Percentiles rank a stretch among this genome's conserved stretches.
Conservation (phyloP, 306 rosid species). For the Coriaria nepalensis region DNA sequence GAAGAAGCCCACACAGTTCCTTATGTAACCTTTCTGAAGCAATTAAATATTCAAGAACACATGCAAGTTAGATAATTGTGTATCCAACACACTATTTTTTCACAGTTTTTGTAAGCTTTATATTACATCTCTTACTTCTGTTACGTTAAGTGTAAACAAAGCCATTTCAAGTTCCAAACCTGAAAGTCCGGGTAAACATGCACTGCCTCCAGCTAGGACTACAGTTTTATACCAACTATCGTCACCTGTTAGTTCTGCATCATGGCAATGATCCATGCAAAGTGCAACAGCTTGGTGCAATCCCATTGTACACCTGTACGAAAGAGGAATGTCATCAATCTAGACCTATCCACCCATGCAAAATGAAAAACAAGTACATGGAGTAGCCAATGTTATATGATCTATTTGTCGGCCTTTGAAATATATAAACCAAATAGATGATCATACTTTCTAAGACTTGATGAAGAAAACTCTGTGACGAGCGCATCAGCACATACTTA, state of each 20-base stretch:
- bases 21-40: slow-evolving; percentile 58
- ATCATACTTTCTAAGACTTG: too few species aligned
- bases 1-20: slow-evolving; percentile 49
- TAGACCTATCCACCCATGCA: background rate
- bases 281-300: slow-evolving; percentile 83
- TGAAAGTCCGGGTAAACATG: slow-evolving; percentile 85
- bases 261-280: slow-evolving; percentile 70
- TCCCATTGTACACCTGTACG: slow-evolving; percentile 60
- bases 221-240: slow-evolving; percentile 70
- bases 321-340: slow-evolving; percentile 8
- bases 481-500: slow-evolving; percentile 25
- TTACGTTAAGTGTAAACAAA: background rate
- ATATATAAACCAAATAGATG: too few species aligned
- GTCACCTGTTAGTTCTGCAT: slow-evolving; percentile 47
- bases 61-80: slow-evolving; percentile 2
- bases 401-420: too few species aligned
- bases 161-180: slow-evolving; percentile 22
- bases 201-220: slow-evolving; percentile 67
- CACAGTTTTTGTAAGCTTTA: background rate
- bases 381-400: too few species aligned
- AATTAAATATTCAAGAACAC: slow-evolving; percentile 12
- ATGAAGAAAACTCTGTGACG: too few species aligned
- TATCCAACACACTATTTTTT: slow-evolving; percentile 1
- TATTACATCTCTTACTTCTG: slow-evolving; percentile 9
- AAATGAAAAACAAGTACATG: too few species aligned